Evolutionary conservation across 2,329 filamentous ascomycete genomes (phyloP), one percentile per base, ranked within the genome.

Genomic region (Scedosporium minutisporum): DNA sequence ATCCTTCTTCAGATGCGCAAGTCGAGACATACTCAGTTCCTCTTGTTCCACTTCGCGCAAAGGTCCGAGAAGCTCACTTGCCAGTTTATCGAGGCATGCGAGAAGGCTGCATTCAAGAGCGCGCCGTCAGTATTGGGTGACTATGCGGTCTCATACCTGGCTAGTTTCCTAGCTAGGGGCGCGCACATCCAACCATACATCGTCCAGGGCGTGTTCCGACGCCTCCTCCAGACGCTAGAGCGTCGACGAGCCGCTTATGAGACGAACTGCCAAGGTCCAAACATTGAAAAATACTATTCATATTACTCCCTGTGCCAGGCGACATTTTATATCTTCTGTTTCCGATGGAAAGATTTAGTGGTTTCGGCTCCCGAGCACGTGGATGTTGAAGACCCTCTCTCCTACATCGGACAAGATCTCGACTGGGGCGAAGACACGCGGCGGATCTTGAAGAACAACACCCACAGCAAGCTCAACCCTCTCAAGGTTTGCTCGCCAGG

Each of bases 41-140:
- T 99, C 58, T 82, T 97, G 60, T 99, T 99, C 75, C 93, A 97
- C 75, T 97, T 96, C 72, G 90, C 90, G 16, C 93, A 99, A 74
- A 84, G 84, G 63, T 90, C 91, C 7, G 87, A 89, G 33, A 82
- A 84, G 55, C 84, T 96, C 58, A 88, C 91, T 63, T 88, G 88
- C 41, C 88, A 87, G 25, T 89, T 93, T 66, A 77, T 78, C 44
- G 72, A 74, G 25, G 75, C 73, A 3, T 65, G 64, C 57, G 65
- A 66, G 48, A 62, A 63, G 10, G 64, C 64, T 48, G 75, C 76
- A 1, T 77, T 77, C 62, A 73, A 91, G 72, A 79, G 80, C 41
- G 88, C 87, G 65, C 86, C 90, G 1, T 85, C 87, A 29, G 83
- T 93, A 57, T 74, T 91, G 51, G 89, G 91, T 64, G 89, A 97